phyloP scores from a whole-genome alignment of 768 basidiomycete genomes.

The Collybia nuda region DNA sequence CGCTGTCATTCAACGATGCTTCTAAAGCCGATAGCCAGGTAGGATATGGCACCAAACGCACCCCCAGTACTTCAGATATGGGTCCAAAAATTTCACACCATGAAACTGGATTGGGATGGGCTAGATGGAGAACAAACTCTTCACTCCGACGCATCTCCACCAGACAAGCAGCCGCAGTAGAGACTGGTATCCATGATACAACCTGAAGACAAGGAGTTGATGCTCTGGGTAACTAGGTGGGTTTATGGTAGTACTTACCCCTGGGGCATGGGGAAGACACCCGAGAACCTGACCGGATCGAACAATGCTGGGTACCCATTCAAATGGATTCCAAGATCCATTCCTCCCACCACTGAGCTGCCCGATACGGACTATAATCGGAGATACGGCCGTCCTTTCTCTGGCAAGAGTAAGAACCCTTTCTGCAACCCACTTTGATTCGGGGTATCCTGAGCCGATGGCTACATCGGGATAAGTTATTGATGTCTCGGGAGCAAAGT shows the following conservation, averaged over 20 bases:
- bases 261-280: slow-evolving; percentile 29
- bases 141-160: slow-evolving; percentile 21
- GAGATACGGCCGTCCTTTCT: slow-evolving; percentile 21
- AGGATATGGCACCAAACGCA: slow-evolving; percentile 28
- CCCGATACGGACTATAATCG: slow-evolving; percentile 39
- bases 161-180: slow-evolving; percentile 25
- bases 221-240: neutral
- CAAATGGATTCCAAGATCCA: slow-evolving; percentile 40
- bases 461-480: slow-evolving; percentile 23
- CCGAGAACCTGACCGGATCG: slow-evolving; percentile 24
- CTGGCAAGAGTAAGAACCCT: slow-evolving; percentile 27
- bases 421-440: slow-evolving; percentile 44
- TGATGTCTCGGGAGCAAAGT: slow-evolving; percentile 20
- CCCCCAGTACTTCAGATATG: slow-evolving; percentile 18
- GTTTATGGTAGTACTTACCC: slow-evolving; percentile 20
- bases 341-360: slow-evolving; percentile 42
- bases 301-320: slow-evolving; percentile 44
- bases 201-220: slow-evolving; percentile 5
- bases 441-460: slow-evolving; percentile 33
- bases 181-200: slow-evolving; percentile 30
- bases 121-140: slow-evolving; percentile 18
- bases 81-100: slow-evolving; percentile 18
- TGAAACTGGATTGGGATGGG: slow-evolving; percentile 23
- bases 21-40: slow-evolving; percentile 29
- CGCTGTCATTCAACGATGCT: slow-evolving; percentile 1